Evolutionary conservation across 2,329 filamentous ascomycete species (phyloP).

Genomic region (Penicillium sclerotigenum): DNA sequence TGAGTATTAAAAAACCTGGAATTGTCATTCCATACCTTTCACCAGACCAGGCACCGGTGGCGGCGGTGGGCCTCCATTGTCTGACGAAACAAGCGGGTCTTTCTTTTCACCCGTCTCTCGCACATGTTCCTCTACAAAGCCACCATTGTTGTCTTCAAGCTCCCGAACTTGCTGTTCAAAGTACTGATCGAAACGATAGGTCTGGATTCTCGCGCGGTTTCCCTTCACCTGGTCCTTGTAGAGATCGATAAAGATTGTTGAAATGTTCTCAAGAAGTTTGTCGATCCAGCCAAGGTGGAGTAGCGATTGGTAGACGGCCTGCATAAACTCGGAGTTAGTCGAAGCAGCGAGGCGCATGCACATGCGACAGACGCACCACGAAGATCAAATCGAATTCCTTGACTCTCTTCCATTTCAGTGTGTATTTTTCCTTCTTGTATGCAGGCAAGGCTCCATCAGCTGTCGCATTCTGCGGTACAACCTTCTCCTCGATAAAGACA

Average conservation of each 20-base stretch:
- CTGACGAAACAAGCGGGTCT: constrained; percentile 49
- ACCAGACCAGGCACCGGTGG: constrained; percentile 53
- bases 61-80: constrained; percentile 49
- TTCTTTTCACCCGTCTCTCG: constrained; percentile 44
- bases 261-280: constrained; percentile 91
- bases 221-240: constrained; percentile 86
- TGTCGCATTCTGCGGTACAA: constrained; percentile 55
- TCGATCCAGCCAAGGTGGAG: constrained; percentile 96
- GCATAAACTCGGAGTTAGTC: constrained; percentile 19
- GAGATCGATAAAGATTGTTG: constrained; percentile 82
- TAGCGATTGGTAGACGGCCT: constrained; percentile 96
- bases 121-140: constrained; percentile 45
- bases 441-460: constrained; percentile 63
- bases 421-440: constrained; percentile 91
- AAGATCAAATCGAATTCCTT: constrained; percentile 96
- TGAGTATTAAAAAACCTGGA: not conserved
- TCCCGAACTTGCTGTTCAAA: constrained; percentile 91
- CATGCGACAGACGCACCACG: constrained; percentile 60
- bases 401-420: constrained; percentile 84
- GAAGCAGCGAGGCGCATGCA: constrained; percentile 3
- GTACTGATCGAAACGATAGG: constrained; percentile 86
- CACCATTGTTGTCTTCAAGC: constrained; percentile 50
- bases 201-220: constrained; percentile 70
- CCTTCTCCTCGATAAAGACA: constrained; percentile 95
- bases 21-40: constrained; percentile 38